Base-by-base conservation (phyloP, 208 protist species). In the Leishmania amazonensis region DNA sequence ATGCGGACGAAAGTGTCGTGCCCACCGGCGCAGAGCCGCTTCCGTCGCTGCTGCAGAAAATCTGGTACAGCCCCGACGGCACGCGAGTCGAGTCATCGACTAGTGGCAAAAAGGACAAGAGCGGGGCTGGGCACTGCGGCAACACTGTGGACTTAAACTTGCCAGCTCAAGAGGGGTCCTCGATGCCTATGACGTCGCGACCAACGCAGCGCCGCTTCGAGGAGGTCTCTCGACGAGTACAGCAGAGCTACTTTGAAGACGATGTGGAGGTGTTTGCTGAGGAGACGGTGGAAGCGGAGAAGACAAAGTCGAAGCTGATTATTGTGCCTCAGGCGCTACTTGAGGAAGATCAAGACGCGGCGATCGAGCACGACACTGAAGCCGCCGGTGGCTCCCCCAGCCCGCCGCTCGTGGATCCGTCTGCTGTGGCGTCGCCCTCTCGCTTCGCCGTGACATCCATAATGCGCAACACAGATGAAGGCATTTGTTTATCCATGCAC, bases 401-500 rank as follows among this genome's bases (percentile, higher is more conserved):
- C 47, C 76, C 71, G 47, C 76, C 76, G 31, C 76, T 82, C 42
- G 54, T 76, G 71, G 58, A 75, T 49, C 42, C 53, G 40, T 28
- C 75, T n/a, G 72, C 85, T 15, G 54, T 60, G 15, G 64, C 78
- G 45, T 21, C 60, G 19, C 49, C 74, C 62, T 54, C 80, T 28
- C 87, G 84, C 57, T 93, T 95, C 42, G 81, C 79, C 28, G 88
- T 90, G 1, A 93, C 91, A 35, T 70, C 71, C 21, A 45, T 85
- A 4, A 96, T 97, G 93, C 88, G 86, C 71, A 83, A 83, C 75
- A 86, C 85, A 53, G 96, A 98, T 87, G 88, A 95, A 35, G 93
- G 95, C 65, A 83, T 97, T 57, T 98, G 94, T 74, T 76, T 98
- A 8, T 97, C 92, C 5, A 98, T 99, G 96, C 97, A 99, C 80